A percentile compares a stretch with the other conserved stretches of the same genome.
phyloP scores from a whole-genome alignment of 2,329 filamentous ascomycete genomes.

The Fusarium verrucosum region DNA sequence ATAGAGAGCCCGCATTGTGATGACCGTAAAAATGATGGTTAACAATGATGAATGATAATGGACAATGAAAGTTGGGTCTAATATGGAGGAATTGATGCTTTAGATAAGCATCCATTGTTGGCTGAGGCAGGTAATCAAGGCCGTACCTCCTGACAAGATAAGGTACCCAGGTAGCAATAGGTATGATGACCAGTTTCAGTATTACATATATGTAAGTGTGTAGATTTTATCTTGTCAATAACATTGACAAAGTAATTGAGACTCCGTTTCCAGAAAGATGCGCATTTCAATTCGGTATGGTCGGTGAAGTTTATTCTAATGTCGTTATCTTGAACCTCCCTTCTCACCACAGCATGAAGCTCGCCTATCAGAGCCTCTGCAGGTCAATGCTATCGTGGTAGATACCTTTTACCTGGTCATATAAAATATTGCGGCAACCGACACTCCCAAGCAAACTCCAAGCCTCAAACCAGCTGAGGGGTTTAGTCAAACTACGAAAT shows the following conservation, averaged over 20 bases:
- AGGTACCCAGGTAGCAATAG: background rate
- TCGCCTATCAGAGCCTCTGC: constrained; percentile 9
- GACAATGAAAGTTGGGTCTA: background rate
- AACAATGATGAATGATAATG: background rate
- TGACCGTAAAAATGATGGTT: background rate
- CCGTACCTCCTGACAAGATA: background rate
- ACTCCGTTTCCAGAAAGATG: constrained; percentile 23
- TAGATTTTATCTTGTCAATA: background rate
- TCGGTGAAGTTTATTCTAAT: constrained; percentile 39
- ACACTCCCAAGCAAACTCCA: constrained; percentile 29
- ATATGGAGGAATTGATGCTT: background rate
- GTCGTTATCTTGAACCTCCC: constrained; percentile 26
- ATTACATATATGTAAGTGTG: background rate
- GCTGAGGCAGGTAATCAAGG: background rate
- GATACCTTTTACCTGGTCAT: constrained; percentile 20
- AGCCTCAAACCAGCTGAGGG: constrained; percentile 36
- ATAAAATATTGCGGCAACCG: constrained; percentile 22
- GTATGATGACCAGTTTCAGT: background rate
- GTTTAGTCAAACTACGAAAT: constrained; percentile 49
- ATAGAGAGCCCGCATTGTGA: too few relatives aligned
- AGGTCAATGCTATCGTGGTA: constrained; percentile 22
- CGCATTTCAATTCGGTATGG: constrained; percentile 34
- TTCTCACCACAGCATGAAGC: constrained; percentile 17
- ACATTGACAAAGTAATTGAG: background rate
- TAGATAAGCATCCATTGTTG: background rate